Conservation (phyloP, 768 basidiomycete genomes). For the Tulasnella sp. region DNA sequence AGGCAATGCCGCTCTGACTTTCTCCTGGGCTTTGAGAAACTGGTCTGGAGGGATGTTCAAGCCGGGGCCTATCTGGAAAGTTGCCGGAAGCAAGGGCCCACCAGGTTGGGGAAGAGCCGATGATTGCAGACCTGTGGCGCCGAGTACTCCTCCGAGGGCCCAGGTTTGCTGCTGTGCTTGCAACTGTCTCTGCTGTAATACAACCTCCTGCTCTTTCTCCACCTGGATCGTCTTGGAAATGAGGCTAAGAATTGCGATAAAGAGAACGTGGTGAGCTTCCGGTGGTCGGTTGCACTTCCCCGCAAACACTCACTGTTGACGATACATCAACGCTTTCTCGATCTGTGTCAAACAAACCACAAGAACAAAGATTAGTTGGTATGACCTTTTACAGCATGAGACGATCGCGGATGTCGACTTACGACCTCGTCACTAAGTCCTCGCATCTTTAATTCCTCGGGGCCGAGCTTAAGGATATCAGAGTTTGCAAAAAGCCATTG, state of each 20-base stretch:
- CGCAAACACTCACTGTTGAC: background rate
- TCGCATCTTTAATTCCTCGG: background rate
- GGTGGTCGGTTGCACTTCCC: background rate
- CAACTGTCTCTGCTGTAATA: conserved; percentile 7
- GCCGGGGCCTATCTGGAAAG: background rate
- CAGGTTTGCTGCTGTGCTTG: background rate
- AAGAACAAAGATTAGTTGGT: background rate
- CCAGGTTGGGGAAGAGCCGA: background rate
- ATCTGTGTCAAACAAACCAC: background rate
- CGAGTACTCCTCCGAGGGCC: background rate
- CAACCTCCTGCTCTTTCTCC: background rate
- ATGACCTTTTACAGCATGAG: background rate
- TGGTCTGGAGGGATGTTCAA: background rate
- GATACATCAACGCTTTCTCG: background rate
- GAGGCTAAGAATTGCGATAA: background rate
- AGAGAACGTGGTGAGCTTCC: background rate
- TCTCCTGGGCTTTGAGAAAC: background rate
- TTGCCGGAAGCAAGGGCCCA: background rate
- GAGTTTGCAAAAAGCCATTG: background rate
- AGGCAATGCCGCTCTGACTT: background rate
- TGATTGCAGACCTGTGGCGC: background rate
- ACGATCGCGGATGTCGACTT: background rate
- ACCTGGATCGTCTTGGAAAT: background rate
- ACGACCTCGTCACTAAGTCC: background rate
- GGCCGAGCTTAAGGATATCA: background rate